A percentile compares a stretch with the other conserved stretches of the same genome.
Evolutionary conservation across 306 rosid species (phyloP).

Genomic region (Fragaria nilgerrensis): DNA sequence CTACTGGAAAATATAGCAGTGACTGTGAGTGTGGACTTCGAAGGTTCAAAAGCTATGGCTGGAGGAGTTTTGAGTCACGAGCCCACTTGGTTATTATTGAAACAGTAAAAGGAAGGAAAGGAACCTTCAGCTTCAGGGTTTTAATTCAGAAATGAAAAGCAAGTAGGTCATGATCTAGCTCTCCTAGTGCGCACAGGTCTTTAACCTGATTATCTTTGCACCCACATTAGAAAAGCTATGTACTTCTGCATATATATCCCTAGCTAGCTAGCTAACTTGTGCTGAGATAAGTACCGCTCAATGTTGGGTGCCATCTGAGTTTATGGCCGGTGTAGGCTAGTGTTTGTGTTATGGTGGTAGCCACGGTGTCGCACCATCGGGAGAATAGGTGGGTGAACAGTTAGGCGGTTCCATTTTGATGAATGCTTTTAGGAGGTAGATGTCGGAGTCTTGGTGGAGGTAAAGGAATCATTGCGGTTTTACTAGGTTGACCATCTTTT

Average conservation of each 20-base stretch:
- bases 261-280: not conserved
- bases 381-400: not conserved
- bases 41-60: conserved; percentile 18
- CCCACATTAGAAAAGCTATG: not conserved
- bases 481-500: too few relatives aligned
- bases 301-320: not conserved
- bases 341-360: not conserved
- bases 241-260: not conserved
- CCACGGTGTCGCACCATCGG: not conserved
- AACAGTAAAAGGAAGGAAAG: conserved; percentile 3
- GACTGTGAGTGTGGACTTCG: not conserved
- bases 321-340: not conserved
- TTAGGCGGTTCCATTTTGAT: too few relatives aligned
- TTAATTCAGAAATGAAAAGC: not conserved
- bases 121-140: not conserved
- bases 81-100: conserved; percentile 27
- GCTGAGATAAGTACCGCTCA: not conserved
- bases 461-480: too few relatives aligned
- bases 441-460: too few relatives aligned
- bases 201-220: not conserved
- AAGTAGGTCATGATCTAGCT: not conserved
- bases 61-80: conserved; percentile 18
- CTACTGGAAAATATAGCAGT: conserved; percentile 2
- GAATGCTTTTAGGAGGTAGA: not conserved
- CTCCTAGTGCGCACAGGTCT: conserved; percentile 7